Evolutionary conservation across 2,329 filamentous ascomycete genomes (phyloP), one percentile per base, ranked within the genome.

Genomic region (Aspergillus pseudonomiae): DNA sequence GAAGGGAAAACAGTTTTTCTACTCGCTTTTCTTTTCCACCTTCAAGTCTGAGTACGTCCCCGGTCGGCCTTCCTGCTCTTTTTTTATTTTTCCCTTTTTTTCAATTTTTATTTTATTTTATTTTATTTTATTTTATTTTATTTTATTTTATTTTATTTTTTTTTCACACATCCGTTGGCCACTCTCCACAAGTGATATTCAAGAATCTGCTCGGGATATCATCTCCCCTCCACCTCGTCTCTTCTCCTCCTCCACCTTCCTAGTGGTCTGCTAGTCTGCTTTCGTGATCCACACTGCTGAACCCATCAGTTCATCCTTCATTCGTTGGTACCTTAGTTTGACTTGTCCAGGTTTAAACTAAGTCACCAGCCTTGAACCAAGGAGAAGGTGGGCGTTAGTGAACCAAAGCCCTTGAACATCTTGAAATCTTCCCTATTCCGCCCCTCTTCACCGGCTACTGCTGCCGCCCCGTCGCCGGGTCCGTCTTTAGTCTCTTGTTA

Each of bases 241-340:
- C 39, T 50, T 41, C 21, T 36, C 43, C 36, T 32, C 30, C 36
- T 60, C 54, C 54, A 59, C 55, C 26, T 53, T 59, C 34, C 52
- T 52, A 57, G 58, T 59, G 43, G 63, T 11, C 59, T 62, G 58
- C 34, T 50, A 56, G 48, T 28, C 54, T 62, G 50, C 21, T 34
- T 43, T 60, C 30, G 43, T 62, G 63, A 62, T 62, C 63, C 54
- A 62, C 60, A 55, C 28, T 56, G 39, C 36, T 46, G 55, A 63
- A 60, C 48, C 57, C 57, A 61, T 63, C 62, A 60, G 58, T 60
- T 63, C 30, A 55, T 64, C 46, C 59, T 59, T 64, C 54, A 64
- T 61, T 64, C 55, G 62, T 57, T 48, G 54, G 59, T 61, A 59
- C 62, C 62, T 61, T 57, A 57, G 46, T 52, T 52, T 52, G 48